phyloP scores from a whole-genome alignment of 768 basidiomycete species.

The Tephrocybe rancida region DNA sequence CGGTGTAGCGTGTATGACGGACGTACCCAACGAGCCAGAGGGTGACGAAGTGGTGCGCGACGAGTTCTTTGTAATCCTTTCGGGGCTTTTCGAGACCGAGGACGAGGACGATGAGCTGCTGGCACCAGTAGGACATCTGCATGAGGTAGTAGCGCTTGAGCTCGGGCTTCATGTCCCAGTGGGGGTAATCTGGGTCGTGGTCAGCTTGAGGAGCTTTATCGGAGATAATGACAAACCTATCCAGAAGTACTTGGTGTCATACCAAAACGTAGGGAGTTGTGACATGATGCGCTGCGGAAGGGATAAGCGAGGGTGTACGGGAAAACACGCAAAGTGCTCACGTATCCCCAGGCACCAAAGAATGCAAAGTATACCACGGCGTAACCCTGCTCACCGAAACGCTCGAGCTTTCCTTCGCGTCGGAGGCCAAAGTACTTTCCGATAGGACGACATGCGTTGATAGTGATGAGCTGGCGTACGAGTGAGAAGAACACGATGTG shows the following conservation, averaged over 20 bases:
- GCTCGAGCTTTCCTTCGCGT: slow-evolving; percentile 64
- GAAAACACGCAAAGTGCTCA: slow-evolving; percentile 40
- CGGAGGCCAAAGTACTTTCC: slow-evolving; percentile 74
- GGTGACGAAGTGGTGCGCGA: slow-evolving; percentile 91
- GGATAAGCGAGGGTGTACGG: slow-evolving; percentile 2
- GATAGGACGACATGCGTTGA: slow-evolving; percentile 66
- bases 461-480: slow-evolving; percentile 72
- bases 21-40: slow-evolving; percentile 90
- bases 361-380: slow-evolving; percentile 77
- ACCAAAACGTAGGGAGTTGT: slow-evolving; percentile 84
- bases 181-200: slow-evolving; percentile 73
- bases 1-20: neutral
- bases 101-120: slow-evolving; percentile 86
- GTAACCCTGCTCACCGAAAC: slow-evolving; percentile 94
- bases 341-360: slow-evolving; percentile 77
- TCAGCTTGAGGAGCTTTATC: neutral
- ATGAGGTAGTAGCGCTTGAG: slow-evolving; percentile 94
- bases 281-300: slow-evolving; percentile 74
- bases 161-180: slow-evolving; percentile 83
- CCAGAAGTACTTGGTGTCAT: slow-evolving; percentile 84
- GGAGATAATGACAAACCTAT: slow-evolving; percentile 46
- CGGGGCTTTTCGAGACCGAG: slow-evolving; percentile 92
- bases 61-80: slow-evolving; percentile 86
- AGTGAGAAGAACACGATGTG: slow-evolving; percentile 90
- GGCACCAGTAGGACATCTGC: slow-evolving; percentile 93